phyloP scores from a whole-genome alignment of 2,329 filamentous ascomycete genomes.

The Tympanopsis confertula region DNA sequence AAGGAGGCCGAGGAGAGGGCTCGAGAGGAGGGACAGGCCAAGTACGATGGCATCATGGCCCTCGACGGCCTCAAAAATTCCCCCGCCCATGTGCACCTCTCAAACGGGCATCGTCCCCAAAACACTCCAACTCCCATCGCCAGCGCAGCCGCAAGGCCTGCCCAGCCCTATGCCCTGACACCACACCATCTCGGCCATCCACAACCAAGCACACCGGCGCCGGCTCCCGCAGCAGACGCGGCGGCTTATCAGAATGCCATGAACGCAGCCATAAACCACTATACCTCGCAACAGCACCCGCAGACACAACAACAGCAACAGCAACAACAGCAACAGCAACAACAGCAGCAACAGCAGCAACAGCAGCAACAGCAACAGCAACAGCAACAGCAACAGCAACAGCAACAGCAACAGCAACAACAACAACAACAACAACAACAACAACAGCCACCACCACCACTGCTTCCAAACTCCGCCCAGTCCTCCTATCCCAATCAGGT shows the following conservation, averaged over 20 bases:
- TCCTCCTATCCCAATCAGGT: too few species aligned
- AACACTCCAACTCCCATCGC: not conserved
- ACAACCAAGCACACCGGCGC: not conserved
- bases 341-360: conserved; percentile 2
- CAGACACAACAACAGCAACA: conserved; percentile 2
- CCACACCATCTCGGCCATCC: not conserved
- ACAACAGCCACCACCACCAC: conserved; percentile 4
- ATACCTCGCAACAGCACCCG: conserved; percentile 4
- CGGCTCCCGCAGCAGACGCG: too few species aligned
- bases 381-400: conserved; percentile 2
- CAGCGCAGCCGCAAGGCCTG: not conserved
- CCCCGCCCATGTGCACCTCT: conserved; percentile 13
- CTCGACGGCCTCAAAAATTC: conserved; percentile 38
- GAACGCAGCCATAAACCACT: not conserved
- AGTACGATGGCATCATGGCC: conserved; percentile 47
- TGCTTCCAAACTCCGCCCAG: too few species aligned
- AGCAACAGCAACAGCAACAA: conserved; percentile 2
- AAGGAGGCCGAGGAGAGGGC: conserved; percentile 57
- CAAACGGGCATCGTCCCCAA: not conserved
- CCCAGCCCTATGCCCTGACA: not conserved
- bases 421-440: conserved; percentile 5
- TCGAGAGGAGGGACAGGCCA: conserved; percentile 46
- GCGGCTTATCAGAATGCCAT: not conserved
- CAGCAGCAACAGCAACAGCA: conserved; percentile 6
- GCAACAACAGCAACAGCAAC: not conserved